These are phyloP conservation scores for Acanthochlamys bracteata DNA, from an alignment of 106 monocot species.

Conservation along the genomic window DNA sequence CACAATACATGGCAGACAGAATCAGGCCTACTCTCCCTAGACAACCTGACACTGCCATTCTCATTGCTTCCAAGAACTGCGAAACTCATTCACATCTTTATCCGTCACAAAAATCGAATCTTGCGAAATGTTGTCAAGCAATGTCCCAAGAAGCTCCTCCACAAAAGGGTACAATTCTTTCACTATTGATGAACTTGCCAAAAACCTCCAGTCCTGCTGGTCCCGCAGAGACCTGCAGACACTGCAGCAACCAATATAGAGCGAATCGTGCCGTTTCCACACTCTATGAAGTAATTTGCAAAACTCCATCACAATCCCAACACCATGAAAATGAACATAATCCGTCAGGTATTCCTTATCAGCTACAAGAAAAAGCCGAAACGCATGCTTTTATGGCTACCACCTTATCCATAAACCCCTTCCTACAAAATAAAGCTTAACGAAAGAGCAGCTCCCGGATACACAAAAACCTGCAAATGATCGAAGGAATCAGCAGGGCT, in stretches of 20 bases:
- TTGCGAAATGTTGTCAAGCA: slow-evolving; percentile 4
- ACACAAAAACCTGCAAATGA: slow-evolving; percentile 40
- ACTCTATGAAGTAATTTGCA: slow-evolving; percentile 35
- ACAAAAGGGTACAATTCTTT: slow-evolving; percentile 36
- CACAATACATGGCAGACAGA: not conserved
- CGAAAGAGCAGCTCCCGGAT: slow-evolving; percentile 39
- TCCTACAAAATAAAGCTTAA: slow-evolving; percentile 43
- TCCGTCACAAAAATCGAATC: not conserved
- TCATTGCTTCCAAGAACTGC: slow-evolving; percentile 28
- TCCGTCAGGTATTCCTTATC: slow-evolving; percentile 6
- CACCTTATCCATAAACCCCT: not conserved
- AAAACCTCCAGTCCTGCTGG: slow-evolving; percentile 5
- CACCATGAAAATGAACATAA: slow-evolving; percentile 11
- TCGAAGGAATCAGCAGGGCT: not conserved
- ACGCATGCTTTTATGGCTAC: slow-evolving; percentile 24
- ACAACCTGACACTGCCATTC: slow-evolving; percentile 8
- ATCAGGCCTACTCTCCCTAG: slow-evolving; percentile 2
- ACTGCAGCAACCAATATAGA: slow-evolving; percentile 46
- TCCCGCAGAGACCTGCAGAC: slow-evolving; percentile 26
- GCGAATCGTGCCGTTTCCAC: slow-evolving; percentile 26
- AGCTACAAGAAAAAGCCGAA: slow-evolving; percentile 27
- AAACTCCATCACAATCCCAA: slow-evolving; percentile 49
- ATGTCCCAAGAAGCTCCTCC: slow-evolving; percentile 15
- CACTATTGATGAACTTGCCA: slow-evolving; percentile 2
- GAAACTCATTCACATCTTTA: slow-evolving; percentile 25